Percentiles rank a stretch among this genome's conserved stretches.
Evolutionary conservation across 2,329 filamentous ascomycete genomes (phyloP).

Genomic region (Fusarium sororula): DNA sequence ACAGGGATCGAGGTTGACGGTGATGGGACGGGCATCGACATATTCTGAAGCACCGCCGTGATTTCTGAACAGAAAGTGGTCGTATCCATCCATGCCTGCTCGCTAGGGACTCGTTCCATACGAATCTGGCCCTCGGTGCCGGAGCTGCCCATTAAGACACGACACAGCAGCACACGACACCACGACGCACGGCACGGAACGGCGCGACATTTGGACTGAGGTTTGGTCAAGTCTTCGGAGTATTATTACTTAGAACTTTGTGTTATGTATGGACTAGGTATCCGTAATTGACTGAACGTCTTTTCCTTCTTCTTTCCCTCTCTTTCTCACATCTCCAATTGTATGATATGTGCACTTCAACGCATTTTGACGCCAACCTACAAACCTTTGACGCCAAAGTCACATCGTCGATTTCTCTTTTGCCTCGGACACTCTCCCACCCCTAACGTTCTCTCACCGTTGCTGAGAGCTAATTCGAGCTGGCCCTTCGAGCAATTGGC

Average conservation of each 20-base stretch:
- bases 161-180: conserved; percentile 8
- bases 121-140: not conserved
- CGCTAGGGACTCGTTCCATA: not conserved
- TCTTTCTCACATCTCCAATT: not conserved
- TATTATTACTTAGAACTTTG: conserved; percentile 14
- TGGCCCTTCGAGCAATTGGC: not conserved
- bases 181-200: conserved; percentile 5
- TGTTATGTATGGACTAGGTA: conserved; percentile 16
- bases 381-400: conserved; percentile 2
- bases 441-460: conserved; percentile 1
- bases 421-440: not conserved
- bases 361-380: conserved; percentile 4
- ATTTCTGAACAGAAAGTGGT: conserved; percentile 22
- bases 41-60: conserved; percentile 36
- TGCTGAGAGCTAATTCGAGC: conserved; percentile 1
- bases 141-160: not conserved
- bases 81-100: conserved; percentile 21
- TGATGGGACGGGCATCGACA: conserved; percentile 36
- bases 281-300: not conserved
- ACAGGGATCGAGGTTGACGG: conserved; percentile 37
- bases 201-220: conserved; percentile 11
- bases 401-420: conserved; percentile 1
- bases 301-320: not conserved
- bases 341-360: conserved; percentile 1
- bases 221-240: not conserved